Conservation (phyloP, 2,329 filamentous ascomycete genomes). For the Trichophyton rubrum region DNA sequence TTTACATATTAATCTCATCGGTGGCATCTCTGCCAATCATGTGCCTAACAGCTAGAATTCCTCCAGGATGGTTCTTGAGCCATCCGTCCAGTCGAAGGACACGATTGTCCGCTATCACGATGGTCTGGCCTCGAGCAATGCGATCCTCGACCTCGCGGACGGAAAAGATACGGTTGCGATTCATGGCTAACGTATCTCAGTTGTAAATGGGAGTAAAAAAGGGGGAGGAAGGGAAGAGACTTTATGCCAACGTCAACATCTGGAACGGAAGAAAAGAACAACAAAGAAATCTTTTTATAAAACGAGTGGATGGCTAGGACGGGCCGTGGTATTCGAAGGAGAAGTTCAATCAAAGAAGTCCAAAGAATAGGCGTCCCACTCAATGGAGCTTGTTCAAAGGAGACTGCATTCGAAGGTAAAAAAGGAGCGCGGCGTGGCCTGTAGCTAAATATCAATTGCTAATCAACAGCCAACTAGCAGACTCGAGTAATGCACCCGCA, state of each 20-base stretch:
- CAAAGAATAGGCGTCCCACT: background rate
- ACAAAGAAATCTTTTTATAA: background rate
- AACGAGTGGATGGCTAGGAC: background rate
- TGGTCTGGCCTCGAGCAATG: conserved; percentile 66
- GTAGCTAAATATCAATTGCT: background rate
- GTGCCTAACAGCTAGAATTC: conserved; percentile 76
- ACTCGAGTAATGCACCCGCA: background rate
- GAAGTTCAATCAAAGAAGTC: background rate
- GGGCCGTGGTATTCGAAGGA: background rate
- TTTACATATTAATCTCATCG: conserved; percentile 80
- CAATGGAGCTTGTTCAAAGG: background rate
- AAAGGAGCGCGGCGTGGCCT: background rate
- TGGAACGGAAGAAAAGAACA: background rate
- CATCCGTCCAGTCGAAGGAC: conserved; percentile 82
- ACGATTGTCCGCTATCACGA: conserved; percentile 67
- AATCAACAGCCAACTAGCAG: background rate
- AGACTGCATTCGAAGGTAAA: background rate
- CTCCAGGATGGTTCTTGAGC: conserved; percentile 81
- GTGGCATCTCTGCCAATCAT: conserved; percentile 91
- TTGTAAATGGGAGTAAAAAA: background rate
- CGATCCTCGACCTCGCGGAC: conserved; percentile 61
- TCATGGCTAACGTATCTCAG: background rate
- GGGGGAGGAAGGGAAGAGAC: too few species aligned
- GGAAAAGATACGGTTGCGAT: conserved; percentile 34
- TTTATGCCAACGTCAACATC: background rate